Evolutionary conservation across 495 filamentous ascomycete species (phyloP), one percentile per base, ranked within the genome.

Genomic region (Darksidea phi): DNA sequence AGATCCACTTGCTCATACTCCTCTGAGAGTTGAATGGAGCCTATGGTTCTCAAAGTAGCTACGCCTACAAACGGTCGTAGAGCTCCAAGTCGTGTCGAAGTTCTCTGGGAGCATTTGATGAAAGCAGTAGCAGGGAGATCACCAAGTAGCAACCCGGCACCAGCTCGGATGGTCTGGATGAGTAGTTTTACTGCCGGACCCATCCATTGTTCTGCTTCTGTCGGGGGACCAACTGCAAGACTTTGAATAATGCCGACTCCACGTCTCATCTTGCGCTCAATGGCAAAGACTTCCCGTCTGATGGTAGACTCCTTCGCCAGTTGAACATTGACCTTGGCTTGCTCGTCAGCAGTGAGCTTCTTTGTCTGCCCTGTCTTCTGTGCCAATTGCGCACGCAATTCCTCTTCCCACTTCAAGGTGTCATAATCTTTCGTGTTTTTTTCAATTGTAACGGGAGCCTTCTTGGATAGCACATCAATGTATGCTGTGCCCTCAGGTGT

Each of bases 391-490:
- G 83, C 81, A 48, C 91, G 77, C n/a, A 97, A 80, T 57, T 97
- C 94, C 67, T 89, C 86, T 73, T 98, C 94, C 94, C 94, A 98
- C 75, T 96, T 97, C 49, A 96, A 70, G 0, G 89, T 96, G 67
- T 97, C 88, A 61, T 96, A 95, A 71, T 97, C 94, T 71, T 89
- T 96, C 20, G 79, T 84, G 65, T 88, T 96, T 73, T 89, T 96
- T 67, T 89, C 83, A 7, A 88, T 81, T 13, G 82, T 68, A 47
- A 77, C 80, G 65, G 86, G 84, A 1, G 77, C 76, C 71, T 93
- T 93, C 67, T 85, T 88, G 28, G 86, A 88, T 4, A 98, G 79
- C 6, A 97, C 90, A 72, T 98, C 93, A 24, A 98, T 80, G 64
- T 95, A 97, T 6, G 85, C 80, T 0, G 87, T 90, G 1, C 91